These are phyloP conservation scores for Ogataea zsoltii DNA, from an alignment of 805 yeast genomes.

Conservation along the genomic window DNA sequence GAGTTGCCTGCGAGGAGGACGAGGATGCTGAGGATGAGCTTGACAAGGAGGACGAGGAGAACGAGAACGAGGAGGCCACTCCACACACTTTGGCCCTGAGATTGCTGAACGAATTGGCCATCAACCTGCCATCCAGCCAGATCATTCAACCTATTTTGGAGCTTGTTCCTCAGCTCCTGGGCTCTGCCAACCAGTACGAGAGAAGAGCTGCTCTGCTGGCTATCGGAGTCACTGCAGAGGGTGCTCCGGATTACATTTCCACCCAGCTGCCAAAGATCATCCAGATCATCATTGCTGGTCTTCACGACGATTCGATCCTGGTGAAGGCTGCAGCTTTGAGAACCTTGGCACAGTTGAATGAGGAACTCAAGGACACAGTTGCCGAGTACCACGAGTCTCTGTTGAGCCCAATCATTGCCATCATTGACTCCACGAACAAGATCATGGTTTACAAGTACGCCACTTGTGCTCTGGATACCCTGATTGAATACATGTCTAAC, in stretches of 20 bases:
- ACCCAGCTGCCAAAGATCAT: conserved; percentile 73
- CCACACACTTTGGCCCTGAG: conserved; percentile 79
- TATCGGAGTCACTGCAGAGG: conserved; percentile 79
- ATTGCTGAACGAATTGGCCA: conserved; percentile 73
- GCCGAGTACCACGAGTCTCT: conserved; percentile 82
- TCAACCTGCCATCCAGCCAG: conserved; percentile 90
- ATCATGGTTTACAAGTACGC: conserved; percentile 87
- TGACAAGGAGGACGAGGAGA: conserved; percentile 81
- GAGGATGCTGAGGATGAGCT: conserved; percentile 75
- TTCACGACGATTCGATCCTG: conserved; percentile 69
- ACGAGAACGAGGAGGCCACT: conserved; percentile 87
- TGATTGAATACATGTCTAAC: conserved; percentile 87
- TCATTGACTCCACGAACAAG: conserved; percentile 83
- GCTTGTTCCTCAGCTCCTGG: conserved; percentile 55
- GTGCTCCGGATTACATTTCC: conserved; percentile 91
- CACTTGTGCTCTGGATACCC: conserved; percentile 85
- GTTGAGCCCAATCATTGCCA: conserved; percentile 81
- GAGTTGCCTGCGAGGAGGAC: conserved; percentile 78
- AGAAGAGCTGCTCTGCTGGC: conserved; percentile 87
- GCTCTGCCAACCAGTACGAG: conserved; percentile 68
- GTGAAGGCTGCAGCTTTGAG: conserved; percentile 88
- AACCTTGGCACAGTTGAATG: conserved; percentile 73
- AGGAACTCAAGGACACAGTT: conserved; percentile 80
- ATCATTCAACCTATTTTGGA: conserved; percentile 79
- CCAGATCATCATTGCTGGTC: conserved; percentile 71